These are phyloP conservation scores for Talaromyces borbonicus DNA, from an alignment of 495 filamentous ascomycete species.

Conservation along the genomic window DNA sequence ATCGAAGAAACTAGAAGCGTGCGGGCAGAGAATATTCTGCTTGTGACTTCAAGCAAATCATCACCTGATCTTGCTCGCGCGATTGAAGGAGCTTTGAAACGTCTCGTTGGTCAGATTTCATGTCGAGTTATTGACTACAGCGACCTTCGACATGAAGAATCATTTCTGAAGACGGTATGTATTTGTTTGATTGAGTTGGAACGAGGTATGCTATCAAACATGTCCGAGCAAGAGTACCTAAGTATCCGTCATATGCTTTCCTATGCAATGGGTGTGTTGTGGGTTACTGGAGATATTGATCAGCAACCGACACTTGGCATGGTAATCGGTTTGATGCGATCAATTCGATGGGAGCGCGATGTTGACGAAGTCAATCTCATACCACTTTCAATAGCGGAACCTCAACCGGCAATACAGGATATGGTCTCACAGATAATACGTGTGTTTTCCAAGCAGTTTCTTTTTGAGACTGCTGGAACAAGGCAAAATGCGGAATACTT, in stretches of 20 bases:
- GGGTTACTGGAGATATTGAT: constrained; percentile 21
- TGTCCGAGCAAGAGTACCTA: constrained; percentile 18
- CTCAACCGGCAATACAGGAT: background rate
- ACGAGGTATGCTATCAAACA: constrained; percentile 13
- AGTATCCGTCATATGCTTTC: constrained; percentile 13
- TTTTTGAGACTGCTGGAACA: background rate
- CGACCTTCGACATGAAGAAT: background rate
- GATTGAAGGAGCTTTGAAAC: background rate
- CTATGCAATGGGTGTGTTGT: constrained; percentile 18
- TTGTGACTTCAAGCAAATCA: background rate
- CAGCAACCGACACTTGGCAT: constrained; percentile 6
- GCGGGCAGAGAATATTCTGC: background rate
- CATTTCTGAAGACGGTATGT: background rate
- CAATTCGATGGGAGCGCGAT: constrained; percentile 21
- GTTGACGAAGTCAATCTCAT: constrained; percentile 18
- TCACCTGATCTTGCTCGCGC: background rate
- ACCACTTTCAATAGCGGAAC: constrained; percentile 11
- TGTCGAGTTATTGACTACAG: background rate
- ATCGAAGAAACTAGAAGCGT: background rate
- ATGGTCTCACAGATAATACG: constrained; percentile 2
- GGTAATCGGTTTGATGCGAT: constrained; percentile 17
- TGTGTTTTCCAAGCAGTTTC: constrained; percentile 17
- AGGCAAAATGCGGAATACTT: constrained; percentile 19
- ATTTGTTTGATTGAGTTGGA: background rate
- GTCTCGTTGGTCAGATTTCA: background rate